phyloP scores from a whole-genome alignment of 768 basidiomycete genomes.

The Rhodosporidiobolus sp. region DNA sequence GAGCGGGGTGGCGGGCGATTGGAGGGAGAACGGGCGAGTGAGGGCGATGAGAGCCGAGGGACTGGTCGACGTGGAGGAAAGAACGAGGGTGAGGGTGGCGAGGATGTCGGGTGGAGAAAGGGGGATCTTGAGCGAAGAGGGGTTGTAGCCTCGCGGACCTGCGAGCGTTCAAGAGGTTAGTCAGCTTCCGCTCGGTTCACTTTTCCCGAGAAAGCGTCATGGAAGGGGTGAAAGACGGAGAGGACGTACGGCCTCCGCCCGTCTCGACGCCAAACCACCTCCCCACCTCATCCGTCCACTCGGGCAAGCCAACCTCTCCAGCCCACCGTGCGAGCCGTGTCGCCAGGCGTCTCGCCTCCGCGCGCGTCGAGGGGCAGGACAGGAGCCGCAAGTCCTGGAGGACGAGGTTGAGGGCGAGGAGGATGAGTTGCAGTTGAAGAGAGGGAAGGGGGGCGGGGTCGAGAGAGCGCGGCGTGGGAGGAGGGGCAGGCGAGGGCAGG shows the following conservation, averaged over 20 bases:
- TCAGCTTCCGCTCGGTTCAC: not conserved
- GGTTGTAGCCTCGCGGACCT: not conserved
- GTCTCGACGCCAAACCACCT: too few species aligned
- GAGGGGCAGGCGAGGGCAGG: not conserved
- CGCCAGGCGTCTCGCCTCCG: constrained; percentile 25
- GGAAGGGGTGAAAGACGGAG: too few species aligned
- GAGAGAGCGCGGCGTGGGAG: too few species aligned
- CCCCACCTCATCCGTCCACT: not conserved
- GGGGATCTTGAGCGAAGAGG: not conserved
- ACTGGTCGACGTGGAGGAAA: not conserved
- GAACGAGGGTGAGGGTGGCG: not conserved
- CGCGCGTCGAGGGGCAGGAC: not conserved
- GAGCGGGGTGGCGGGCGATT: not conserved
- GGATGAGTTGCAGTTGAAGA: constrained; percentile 56
- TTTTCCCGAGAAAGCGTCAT: too few species aligned
- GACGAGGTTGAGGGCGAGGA: constrained; percentile 74
- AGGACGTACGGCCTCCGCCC: too few species aligned
- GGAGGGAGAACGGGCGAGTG: not conserved
- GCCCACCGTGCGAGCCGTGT: constrained; percentile 39
- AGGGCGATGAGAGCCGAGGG: not conserved
- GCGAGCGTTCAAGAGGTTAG: not conserved
- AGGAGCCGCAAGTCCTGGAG: constrained; percentile 55
- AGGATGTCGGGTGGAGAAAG: not conserved
- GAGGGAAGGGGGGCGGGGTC: not conserved
- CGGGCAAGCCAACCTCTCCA: not conserved